A percentile compares a stretch with the other conserved stretches of the same genome.
Conservation (phyloP, 257 asterid genomes). For the Galeopsis tetrahit region DNA sequence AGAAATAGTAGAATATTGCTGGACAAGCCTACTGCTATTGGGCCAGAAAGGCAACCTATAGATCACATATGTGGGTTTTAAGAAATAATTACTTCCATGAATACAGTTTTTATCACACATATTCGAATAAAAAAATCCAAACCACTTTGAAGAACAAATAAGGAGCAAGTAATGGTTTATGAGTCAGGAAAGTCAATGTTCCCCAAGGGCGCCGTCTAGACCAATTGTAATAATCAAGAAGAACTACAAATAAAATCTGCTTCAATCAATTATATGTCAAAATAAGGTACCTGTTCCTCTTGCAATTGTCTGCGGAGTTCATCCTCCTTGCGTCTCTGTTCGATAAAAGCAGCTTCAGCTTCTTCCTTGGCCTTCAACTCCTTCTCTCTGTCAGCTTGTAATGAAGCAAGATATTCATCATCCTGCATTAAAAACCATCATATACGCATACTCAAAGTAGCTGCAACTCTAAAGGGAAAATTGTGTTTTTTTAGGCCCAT, state of each 20-base stretch:
- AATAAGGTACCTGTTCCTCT: slow-evolving; percentile 67
- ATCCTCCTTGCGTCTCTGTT: slow-evolving; percentile 81
- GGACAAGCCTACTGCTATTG: neutral
- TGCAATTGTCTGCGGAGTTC: slow-evolving; percentile 60
- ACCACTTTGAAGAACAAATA: neutral
- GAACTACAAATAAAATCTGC: neutral
- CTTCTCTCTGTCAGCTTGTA: slow-evolving; percentile 98
- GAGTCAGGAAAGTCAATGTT: slow-evolving; percentile 2
- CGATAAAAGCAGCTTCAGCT: slow-evolving; percentile 88
- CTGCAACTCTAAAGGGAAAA: slow-evolving; percentile 16
- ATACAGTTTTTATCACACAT: neutral
- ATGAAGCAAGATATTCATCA: slow-evolving; percentile 89
- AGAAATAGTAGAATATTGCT: neutral
- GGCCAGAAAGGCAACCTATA: neutral
- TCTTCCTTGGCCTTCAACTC: slow-evolving; percentile 95
- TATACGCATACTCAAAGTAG: slow-evolving; percentile 28
- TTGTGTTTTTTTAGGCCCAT: no score
- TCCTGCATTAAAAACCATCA: slow-evolving; percentile 56
- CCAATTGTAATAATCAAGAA: slow-evolving; percentile 3
- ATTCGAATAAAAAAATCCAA: slow-evolving; percentile 11
- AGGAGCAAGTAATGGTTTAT: neutral
- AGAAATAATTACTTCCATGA: slow-evolving; percentile 10
- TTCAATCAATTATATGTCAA: slow-evolving; percentile 22
- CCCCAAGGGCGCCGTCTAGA: neutral
- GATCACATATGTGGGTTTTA: neutral